phyloP scores from a whole-genome alignment of 1,139 yeast species.

The Schwanniomyces etchellsii region DNA sequence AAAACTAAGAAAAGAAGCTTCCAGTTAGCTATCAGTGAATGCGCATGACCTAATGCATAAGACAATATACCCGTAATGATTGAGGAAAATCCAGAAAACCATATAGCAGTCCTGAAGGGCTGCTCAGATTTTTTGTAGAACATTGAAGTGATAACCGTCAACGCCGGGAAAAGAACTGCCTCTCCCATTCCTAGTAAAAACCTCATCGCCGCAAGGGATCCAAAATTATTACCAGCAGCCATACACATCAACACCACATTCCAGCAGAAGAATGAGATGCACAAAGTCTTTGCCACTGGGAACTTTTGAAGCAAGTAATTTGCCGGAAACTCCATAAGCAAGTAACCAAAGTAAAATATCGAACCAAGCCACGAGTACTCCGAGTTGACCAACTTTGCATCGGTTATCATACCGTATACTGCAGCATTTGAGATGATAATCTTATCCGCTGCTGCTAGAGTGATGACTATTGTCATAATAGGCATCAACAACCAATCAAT shows the following conservation, averaged over 20 bases:
- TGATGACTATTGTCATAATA: conserved; percentile 46
- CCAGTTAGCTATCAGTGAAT: conserved; percentile 17
- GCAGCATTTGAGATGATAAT: conserved; percentile 60
- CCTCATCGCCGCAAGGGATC: conserved; percentile 31
- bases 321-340: conserved; percentile 55
- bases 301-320: conserved; percentile 42
- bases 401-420: conserved; percentile 51
- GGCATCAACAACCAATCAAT: conserved; percentile 53
- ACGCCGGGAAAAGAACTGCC: conserved; percentile 54
- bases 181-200: conserved; percentile 52
- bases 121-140: conserved; percentile 48
- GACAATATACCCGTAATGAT: conserved; percentile 27
- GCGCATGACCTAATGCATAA: conserved; percentile 28
- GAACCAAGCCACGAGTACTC: conserved; percentile 54
- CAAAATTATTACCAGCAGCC: conserved; percentile 30
- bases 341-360: conserved; percentile 57
- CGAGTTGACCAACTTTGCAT: conserved; percentile 40
- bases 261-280: no score
- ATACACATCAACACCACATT: conserved; percentile 46
- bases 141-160: conserved; percentile 41
- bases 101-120: conserved; percentile 27
- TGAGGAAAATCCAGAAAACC: conserved; percentile 20
- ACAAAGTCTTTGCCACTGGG: conserved; percentile 43
- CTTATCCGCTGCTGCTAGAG: conserved; percentile 53
- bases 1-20: conserved; percentile 38